phyloP scores from a whole-genome alignment of 2,329 filamentous ascomycete genomes.

The Dactylellina parvicollis region DNA sequence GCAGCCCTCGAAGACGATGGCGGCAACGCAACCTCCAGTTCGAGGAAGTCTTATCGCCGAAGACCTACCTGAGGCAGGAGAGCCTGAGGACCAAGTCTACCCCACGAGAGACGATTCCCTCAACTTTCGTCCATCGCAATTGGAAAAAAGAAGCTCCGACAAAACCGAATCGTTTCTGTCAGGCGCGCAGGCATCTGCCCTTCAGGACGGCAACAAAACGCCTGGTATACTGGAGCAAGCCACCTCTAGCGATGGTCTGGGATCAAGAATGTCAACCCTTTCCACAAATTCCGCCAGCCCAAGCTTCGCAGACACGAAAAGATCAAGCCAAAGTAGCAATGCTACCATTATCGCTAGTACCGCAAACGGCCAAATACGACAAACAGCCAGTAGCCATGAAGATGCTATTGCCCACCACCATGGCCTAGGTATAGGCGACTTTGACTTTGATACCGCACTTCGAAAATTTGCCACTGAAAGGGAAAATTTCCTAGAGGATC shows the following conservation, averaged over 20 bases:
- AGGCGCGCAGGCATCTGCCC: neutral
- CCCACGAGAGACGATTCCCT: conserved; percentile 46
- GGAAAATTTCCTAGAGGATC: conserved; percentile 90
- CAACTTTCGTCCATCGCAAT: conserved; percentile 12
- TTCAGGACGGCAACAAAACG: conserved; percentile 34
- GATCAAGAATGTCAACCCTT: conserved; percentile 45
- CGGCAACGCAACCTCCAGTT: conserved; percentile 59
- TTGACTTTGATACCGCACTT: conserved; percentile 92
- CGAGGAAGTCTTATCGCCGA: conserved; percentile 58
- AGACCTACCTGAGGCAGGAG: conserved; percentile 57
- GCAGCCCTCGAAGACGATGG: conserved; percentile 59
- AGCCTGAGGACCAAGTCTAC: conserved; percentile 57
- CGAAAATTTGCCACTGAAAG: conserved; percentile 95
- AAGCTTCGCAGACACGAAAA: conserved; percentile 49
- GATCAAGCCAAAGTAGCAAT: conserved; percentile 49
- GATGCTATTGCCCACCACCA: conserved; percentile 59
- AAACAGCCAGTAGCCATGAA: conserved; percentile 2
- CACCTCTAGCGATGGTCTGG: conserved; percentile 12
- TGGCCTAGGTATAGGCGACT: conserved; percentile 69
- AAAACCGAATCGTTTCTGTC: conserved; percentile 22
- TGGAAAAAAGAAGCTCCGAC: conserved; percentile 47
- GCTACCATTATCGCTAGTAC: conserved; percentile 43
- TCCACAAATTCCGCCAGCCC: conserved; percentile 46
- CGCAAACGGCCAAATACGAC: conserved; percentile 27
- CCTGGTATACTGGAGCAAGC: conserved; percentile 10